Conservation (phyloP, 768 basidiomycete genomes). For the Kwoniella bestiolae region DNA sequence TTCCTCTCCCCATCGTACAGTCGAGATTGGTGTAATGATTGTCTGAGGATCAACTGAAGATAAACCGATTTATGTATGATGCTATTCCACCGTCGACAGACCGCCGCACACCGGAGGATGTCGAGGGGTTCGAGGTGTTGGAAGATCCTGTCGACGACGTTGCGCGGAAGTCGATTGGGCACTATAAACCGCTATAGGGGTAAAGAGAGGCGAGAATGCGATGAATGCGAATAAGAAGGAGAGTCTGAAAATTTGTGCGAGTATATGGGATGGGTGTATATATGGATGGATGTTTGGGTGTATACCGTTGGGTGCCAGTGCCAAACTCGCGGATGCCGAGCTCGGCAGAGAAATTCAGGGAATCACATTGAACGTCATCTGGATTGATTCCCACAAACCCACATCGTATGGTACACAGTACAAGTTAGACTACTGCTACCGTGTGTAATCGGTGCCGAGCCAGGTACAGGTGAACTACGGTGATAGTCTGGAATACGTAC, state of each 20-base stretch:
- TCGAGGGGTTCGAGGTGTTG: background rate
- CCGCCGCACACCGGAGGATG: slow-evolving; percentile 1
- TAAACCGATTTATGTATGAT: slow-evolving; percentile 1
- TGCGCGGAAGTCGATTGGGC: background rate
- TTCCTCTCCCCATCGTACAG: background rate
- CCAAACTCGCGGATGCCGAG: too few species aligned
- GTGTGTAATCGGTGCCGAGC: too few species aligned
- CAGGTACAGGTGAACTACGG: too few species aligned
- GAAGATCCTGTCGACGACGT: slow-evolving; percentile 1
- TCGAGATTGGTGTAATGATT: slow-evolving; percentile 4
- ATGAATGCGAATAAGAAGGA: background rate
- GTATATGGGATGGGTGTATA: background rate
- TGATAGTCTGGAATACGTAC: too few species aligned
- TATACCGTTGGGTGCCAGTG: too few species aligned
- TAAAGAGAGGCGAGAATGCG: background rate
- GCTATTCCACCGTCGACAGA: slow-evolving; percentile 7
- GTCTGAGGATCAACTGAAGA: slow-evolving; percentile 12
- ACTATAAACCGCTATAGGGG: background rate
- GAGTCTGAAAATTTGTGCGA: background rate
- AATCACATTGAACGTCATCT: too few species aligned
- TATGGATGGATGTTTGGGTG: too few species aligned
- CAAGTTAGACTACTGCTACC: too few species aligned
- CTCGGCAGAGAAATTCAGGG: too few species aligned
- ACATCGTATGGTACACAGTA: too few species aligned
- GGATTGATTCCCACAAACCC: too few species aligned